Evolutionary conservation across 139 green algal species (phyloP).

Genomic region (Ostreobium quekettii): DNA sequence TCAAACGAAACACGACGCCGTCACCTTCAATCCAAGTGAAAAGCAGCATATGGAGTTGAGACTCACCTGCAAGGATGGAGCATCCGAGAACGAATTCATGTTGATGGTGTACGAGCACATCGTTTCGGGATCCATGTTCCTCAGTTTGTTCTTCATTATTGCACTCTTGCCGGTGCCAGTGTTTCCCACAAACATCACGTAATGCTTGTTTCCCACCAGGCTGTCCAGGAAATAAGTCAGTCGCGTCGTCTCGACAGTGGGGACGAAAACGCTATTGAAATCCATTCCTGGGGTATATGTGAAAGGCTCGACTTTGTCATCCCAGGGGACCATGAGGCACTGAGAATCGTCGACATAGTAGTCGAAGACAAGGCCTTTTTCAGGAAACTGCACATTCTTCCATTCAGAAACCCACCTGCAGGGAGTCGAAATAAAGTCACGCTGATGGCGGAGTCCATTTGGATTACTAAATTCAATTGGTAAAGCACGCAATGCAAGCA

Average conservation of each 20-base stretch:
- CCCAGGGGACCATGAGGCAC: slow-evolving; percentile 65
- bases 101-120: slow-evolving; percentile 66
- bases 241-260: slow-evolving; percentile 75
- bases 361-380: slow-evolving; percentile 80
- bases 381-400: slow-evolving; percentile 61
- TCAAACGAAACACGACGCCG: not conserved
- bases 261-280: slow-evolving; percentile 71
- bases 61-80: slow-evolving; percentile 55
- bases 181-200: slow-evolving; percentile 87
- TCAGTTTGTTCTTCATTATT: slow-evolving; percentile 78
- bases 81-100: slow-evolving; percentile 82
- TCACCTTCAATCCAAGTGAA: not conserved
- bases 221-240: slow-evolving; percentile 76
- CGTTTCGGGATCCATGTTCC: slow-evolving; percentile 65
- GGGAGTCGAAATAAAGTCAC: not conserved
- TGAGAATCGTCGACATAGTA: slow-evolving; percentile 78
- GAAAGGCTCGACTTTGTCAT: slow-evolving; percentile 40
- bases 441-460: no score
- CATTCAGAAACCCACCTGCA: slow-evolving; percentile 59
- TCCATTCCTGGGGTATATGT: slow-evolving; percentile 37
- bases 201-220: slow-evolving; percentile 69
- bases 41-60: not conserved
- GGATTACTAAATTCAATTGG: no score
- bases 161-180: slow-evolving; percentile 81
- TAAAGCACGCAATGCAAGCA: no score